Percentiles rank a stretch among this genome's conserved stretches.
Conservation (phyloP, 1,284 basidiomycete genomes). For the Malassezia cuniculi region DNA sequence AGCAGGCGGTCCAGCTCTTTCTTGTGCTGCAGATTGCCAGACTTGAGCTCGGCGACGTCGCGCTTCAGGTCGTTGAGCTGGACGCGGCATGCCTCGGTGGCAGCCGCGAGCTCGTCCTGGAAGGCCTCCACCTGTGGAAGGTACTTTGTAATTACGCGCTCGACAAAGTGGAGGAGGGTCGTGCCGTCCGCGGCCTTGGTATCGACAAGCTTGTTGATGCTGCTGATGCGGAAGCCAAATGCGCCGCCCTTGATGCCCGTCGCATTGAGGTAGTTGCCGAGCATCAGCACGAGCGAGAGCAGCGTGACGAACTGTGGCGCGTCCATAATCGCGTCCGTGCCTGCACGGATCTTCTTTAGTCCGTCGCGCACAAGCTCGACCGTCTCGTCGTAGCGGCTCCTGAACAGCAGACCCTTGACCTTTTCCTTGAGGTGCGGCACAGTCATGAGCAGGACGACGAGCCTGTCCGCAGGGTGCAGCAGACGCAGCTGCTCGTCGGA, state of each 20-base stretch:
- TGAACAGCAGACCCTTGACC: constrained; percentile 84
- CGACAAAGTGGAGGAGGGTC: constrained; percentile 90
- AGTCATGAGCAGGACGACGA: constrained; percentile 93
- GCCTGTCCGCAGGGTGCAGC: constrained; percentile 81
- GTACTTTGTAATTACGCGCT: constrained; percentile 71
- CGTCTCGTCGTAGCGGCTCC: constrained; percentile 40
- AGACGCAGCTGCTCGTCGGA: constrained; percentile 73
- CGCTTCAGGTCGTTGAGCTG: constrained; percentile 39
- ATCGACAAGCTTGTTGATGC: constrained; percentile 96
- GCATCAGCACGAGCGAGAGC: constrained; percentile 58
- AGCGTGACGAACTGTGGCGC: constrained; percentile 35
- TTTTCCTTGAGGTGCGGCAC: constrained; percentile 81
- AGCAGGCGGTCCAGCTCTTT: constrained; percentile 39
- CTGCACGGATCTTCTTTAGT: constrained; percentile 28
- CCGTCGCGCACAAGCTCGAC: constrained; percentile 29
- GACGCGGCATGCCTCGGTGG: constrained; percentile 75
- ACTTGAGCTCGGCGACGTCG: constrained; percentile 44
- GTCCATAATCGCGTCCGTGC: constrained; percentile 34
- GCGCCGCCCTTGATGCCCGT: constrained; percentile 92
- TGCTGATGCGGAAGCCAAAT: constrained; percentile 90
- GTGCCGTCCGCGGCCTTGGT: constrained; percentile 73
- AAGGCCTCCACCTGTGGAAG: constrained; percentile 81
- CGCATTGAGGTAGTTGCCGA: constrained; percentile 97
- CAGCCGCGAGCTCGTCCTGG: constrained; percentile 72
- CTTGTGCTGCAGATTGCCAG: constrained; percentile 35